phyloP scores from a whole-genome alignment of 371 early-diverging fungal genomes.

The Encephalitozoon cuniculi region DNA sequence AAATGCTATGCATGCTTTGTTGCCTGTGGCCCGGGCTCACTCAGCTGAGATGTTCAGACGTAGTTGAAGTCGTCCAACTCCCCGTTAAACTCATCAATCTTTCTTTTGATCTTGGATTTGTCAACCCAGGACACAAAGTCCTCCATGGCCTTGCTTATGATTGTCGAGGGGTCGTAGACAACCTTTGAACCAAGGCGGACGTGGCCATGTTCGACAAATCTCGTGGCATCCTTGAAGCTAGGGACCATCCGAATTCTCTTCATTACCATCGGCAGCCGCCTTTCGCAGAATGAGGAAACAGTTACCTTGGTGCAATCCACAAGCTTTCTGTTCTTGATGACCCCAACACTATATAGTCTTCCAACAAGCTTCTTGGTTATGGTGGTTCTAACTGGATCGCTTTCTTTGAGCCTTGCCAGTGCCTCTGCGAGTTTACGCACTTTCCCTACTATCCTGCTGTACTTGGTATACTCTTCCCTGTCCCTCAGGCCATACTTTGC shows the following conservation, averaged over 20 bases:
- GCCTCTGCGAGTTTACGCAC: constrained; percentile 75
- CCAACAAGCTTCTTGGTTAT: constrained; percentile 73
- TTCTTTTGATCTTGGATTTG: constrained; percentile 85
- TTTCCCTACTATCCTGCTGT: constrained; percentile 77
- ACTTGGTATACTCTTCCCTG: constrained; percentile 86
- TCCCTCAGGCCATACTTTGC: constrained; percentile 77
- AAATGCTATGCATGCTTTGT: not conserved
- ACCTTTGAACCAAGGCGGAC: constrained; percentile 68
- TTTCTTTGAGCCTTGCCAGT: constrained; percentile 73
- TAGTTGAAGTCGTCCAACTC: constrained; percentile 46
- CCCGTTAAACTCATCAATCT: constrained; percentile 72
- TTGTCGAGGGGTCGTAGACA: constrained; percentile 36
- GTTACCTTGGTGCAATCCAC: constrained; percentile 76
- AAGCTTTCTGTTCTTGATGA: constrained; percentile 74
- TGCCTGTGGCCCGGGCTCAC: not conserved
- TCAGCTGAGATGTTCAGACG: not conserved
- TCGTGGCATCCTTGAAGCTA: constrained; percentile 79
- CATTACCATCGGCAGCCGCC: constrained; percentile 84
- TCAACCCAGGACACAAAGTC: constrained; percentile 97
- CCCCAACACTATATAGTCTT: constrained; percentile 77
- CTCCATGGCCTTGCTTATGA: constrained; percentile 71
- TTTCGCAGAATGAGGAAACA: constrained; percentile 73
- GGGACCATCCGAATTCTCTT: constrained; percentile 86
- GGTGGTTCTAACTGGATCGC: constrained; percentile 71
- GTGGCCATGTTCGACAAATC: constrained; percentile 87